Evolutionary conservation across 176 grass and related monocot genomes (phyloP), one percentile per base, ranked within the genome.

Genomic region (Areca catechu): DNA sequence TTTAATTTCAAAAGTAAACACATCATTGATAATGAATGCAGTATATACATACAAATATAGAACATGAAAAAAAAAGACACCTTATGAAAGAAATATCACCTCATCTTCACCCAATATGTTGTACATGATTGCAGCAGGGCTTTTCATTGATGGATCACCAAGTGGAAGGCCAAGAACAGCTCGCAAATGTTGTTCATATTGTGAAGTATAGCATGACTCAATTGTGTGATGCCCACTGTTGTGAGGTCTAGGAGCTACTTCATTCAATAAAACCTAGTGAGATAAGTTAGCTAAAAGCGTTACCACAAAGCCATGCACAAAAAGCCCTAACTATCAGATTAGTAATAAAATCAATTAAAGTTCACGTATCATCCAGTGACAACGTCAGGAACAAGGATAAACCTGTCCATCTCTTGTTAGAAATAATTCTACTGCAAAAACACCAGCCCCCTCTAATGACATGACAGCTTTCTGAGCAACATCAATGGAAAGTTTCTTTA

Each of bases 201-300:
- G 94, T 76, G 94, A 98, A 54, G 84, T 93, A 60, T 98, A 89
- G 52, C 84, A 98, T 51, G 94, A 80, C 51, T 98, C 94, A 6
- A 98, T 98, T 50, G 84, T 93, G 63, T 93, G 88, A 71, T 98
- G 87, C 51, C 94, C 87, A 80, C 94, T 93, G 21, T 98, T 98
- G 73, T 98, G 94, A 48, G 94, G 94, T 54, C 84, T 89, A 53
- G 94, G 88, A 23, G 94, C 94, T 16, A 98, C 94, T 77, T 98
- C 94, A 30, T 89, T 98, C 67, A 93, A 65, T 28, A 98, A 76
- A 75, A 93, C 77, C 88, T 98, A 61, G 24, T 22, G 16, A 15
- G 22, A 30, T 53, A 53, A 20, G 28, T 19, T 23, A 37, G 49
- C 15, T 43, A 43, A 43, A 43, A 43, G 34, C 12, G 34, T 43